Conservation (phyloP, 805 yeast species). For the Debaryomyces castellii region DNA sequence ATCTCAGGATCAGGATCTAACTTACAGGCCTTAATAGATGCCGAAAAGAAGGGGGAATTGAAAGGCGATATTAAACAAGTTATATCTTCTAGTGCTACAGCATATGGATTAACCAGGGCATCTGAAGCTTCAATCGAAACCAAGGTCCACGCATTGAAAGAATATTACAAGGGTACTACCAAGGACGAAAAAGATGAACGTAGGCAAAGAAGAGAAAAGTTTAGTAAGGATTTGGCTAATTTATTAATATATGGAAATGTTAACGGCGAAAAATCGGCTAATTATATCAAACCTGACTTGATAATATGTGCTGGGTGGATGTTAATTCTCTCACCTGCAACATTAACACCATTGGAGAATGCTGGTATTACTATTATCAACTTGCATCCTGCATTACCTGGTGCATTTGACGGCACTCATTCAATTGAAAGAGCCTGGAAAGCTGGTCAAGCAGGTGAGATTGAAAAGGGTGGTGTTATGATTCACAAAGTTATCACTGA, state of each 20-base stretch:
- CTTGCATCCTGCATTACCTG: conserved; percentile 96
- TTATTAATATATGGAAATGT: conserved; percentile 53
- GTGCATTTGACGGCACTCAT: conserved; percentile 94
- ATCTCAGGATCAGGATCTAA: conserved; percentile 97
- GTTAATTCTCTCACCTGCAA: conserved; percentile 80
- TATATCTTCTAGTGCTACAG: conserved; percentile 80
- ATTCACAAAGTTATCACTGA: conserved; percentile 94
- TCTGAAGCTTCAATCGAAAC: conserved; percentile 67
- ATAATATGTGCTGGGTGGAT: conserved; percentile 99
- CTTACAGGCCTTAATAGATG: conserved; percentile 89
- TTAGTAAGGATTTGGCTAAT: conserved; percentile 77
- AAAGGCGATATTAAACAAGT: conserved; percentile 69
- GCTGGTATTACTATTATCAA: conserved; percentile 79
- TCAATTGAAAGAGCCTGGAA: conserved; percentile 97
- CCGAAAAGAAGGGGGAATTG: conserved; percentile 41
- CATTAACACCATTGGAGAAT: conserved; percentile 61
- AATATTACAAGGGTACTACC: conserved; percentile 72
- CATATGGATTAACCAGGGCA: conserved; percentile 87
- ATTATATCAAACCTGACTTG: conserved; percentile 65
- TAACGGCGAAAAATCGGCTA: conserved; percentile 26
- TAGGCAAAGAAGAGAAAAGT: conserved; percentile 58
- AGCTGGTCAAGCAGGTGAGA: conserved; percentile 85
- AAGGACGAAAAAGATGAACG: conserved; percentile 65
- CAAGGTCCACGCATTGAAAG: conserved; percentile 64
- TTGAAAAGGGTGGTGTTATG: conserved; percentile 87